Evolutionary conservation across 2,329 filamentous ascomycete genomes (phyloP).

Genomic region (Scytalidium lignicola): DNA sequence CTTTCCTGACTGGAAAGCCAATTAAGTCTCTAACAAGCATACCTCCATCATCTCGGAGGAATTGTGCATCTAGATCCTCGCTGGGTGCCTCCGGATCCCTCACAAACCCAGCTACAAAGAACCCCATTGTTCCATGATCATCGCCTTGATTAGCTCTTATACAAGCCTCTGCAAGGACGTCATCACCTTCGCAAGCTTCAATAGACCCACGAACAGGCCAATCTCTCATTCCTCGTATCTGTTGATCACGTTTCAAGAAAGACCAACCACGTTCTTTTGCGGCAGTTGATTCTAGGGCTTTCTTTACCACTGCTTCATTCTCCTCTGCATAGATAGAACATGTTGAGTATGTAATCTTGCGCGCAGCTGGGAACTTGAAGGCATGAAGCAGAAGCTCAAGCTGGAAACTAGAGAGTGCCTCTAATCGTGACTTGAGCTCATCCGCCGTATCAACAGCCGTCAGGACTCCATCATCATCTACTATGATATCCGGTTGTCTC

Average conservation of each 20-base stretch:
- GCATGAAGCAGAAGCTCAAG: slow-evolving; percentile 77
- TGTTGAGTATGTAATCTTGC: slow-evolving; percentile 83
- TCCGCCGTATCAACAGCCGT: slow-evolving; percentile 47
- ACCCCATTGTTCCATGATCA: slow-evolving; percentile 82
- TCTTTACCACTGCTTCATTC: slow-evolving; percentile 79
- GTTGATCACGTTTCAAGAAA: slow-evolving; percentile 64
- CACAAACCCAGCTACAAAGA: slow-evolving; percentile 88
- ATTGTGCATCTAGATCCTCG: slow-evolving; percentile 9
- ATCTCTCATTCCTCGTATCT: slow-evolving; percentile 67
- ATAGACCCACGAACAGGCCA: slow-evolving; percentile 64
- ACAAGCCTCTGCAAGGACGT: slow-evolving; percentile 64
- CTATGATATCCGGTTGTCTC: slow-evolving; percentile 26
- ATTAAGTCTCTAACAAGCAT: slow-evolving; percentile 40
- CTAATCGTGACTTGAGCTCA: slow-evolving; percentile 59
- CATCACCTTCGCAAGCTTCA: slow-evolving; percentile 43
- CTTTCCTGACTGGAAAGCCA: slow-evolving; percentile 32
- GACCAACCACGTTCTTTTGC: slow-evolving; percentile 69
- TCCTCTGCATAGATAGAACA: slow-evolving; percentile 85
- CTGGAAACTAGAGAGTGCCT: slow-evolving; percentile 76
- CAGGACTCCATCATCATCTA: slow-evolving; percentile 54
- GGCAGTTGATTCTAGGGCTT: slow-evolving; percentile 62
- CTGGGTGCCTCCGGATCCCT: slow-evolving; percentile 30
- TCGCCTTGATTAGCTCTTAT: slow-evolving; percentile 79
- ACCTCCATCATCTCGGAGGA: slow-evolving; percentile 46
- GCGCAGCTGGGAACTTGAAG: slow-evolving; percentile 71